phyloP scores from a whole-genome alignment of 495 filamentous ascomycete species.

The Aspergillus baeticus region DNA sequence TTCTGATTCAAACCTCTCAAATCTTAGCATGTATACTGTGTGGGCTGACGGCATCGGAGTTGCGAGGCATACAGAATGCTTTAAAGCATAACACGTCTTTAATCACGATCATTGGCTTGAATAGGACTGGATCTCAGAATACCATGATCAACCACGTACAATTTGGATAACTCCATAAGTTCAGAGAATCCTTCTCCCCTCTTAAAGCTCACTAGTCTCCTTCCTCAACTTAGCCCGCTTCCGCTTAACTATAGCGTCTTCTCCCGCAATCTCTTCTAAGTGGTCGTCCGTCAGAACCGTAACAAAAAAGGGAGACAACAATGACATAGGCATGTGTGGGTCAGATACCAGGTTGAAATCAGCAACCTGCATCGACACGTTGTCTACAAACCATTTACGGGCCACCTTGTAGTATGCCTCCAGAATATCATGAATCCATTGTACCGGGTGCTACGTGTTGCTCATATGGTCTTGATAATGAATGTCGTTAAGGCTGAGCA shows the following conservation, averaged over 20 bases:
- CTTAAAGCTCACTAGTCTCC: conserved; percentile 39
- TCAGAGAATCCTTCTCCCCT: not conserved
- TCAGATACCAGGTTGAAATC: conserved; percentile 36
- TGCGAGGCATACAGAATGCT: too few relatives aligned
- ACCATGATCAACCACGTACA: too few relatives aligned
- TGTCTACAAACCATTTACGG: conserved; percentile 56
- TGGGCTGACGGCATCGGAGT: too few relatives aligned
- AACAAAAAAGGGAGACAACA: conserved; percentile 36
- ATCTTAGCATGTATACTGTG: too few relatives aligned
- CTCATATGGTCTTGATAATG: conserved; percentile 26
- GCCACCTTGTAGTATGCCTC: conserved; percentile 61
- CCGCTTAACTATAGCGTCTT: conserved; percentile 28
- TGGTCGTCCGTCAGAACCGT: conserved; percentile 32
- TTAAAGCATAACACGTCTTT: too few relatives aligned
- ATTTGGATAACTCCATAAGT: too few relatives aligned
- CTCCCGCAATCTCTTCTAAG: conserved; percentile 46
- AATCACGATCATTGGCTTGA: too few relatives aligned
- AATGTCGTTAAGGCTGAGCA: conserved; percentile 19
- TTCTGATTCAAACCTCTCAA: too few relatives aligned
- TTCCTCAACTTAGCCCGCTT: conserved; percentile 33
- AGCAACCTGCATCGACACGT: conserved; percentile 44
- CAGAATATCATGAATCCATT: conserved; percentile 57
- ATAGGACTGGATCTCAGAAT: too few relatives aligned
- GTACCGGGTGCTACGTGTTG: conserved; percentile 45
- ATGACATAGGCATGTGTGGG: conserved; percentile 26